These are phyloP conservation scores for Fusarium chaquense DNA, from an alignment of 2,329 filamentous ascomycete genomes.

Conservation along the genomic window DNA sequence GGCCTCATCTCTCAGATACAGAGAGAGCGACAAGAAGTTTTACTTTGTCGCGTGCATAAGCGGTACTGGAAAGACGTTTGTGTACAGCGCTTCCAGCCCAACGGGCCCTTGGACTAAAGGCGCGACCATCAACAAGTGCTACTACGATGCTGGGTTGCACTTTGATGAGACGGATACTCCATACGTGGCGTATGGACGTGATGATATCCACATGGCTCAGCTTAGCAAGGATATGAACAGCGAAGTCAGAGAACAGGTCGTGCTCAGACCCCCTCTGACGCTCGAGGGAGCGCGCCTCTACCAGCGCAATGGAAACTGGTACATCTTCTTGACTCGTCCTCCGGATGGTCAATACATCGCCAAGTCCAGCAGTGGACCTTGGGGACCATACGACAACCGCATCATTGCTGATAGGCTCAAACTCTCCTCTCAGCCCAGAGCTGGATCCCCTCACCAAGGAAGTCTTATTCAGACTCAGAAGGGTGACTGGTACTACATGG, in stretches of 20 bases:
- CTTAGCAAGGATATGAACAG: conserved; percentile 56
- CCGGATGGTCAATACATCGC: conserved; percentile 61
- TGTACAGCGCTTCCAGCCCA: conserved; percentile 61
- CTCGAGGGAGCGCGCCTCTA: conserved; percentile 68
- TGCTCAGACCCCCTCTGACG: background rate
- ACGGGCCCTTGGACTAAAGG: conserved; percentile 58
- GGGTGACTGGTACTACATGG: conserved; percentile 69
- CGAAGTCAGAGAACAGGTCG: conserved; percentile 21
- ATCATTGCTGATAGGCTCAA: conserved; percentile 55
- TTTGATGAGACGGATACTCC: conserved; percentile 68
- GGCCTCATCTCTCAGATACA: conserved; percentile 55
- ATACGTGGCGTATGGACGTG: conserved; percentile 65
- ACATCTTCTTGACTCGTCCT: conserved; percentile 63
- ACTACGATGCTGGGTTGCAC: conserved; percentile 68
- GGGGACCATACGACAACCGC: conserved; percentile 63
- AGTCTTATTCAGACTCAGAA: conserved; percentile 64
- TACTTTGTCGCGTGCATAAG: conserved; percentile 56
- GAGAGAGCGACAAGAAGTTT: conserved; percentile 25
- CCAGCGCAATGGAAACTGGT: conserved; percentile 66
- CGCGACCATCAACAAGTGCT: conserved; percentile 62
- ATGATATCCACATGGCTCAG: conserved; percentile 63
- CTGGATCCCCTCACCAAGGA: conserved; percentile 66
- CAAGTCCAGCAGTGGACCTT: conserved; percentile 56
- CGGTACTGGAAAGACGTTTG: conserved; percentile 57
- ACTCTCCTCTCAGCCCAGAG: conserved; percentile 54